These are phyloP conservation scores for Hanseniaspora lindneri DNA, from an alignment of 805 yeast species.

Conservation along the genomic window DNA sequence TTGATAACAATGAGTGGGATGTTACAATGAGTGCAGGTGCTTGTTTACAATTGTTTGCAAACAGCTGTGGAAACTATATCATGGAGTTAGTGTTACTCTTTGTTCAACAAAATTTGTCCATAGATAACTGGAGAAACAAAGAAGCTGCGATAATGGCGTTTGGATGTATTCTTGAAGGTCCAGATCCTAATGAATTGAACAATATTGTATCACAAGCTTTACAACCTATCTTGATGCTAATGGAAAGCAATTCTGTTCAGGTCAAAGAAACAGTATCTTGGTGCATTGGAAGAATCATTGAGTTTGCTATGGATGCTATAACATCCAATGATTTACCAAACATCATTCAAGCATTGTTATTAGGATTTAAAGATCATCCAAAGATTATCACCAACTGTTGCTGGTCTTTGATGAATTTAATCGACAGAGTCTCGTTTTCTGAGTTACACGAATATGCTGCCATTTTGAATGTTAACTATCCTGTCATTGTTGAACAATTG, in stretches of 20 bases:
- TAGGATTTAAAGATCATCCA: constrained; percentile 84
- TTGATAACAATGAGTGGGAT: constrained; percentile 94
- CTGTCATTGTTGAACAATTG: constrained; percentile 16
- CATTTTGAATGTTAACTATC: constrained; percentile 23
- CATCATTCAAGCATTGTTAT: constrained; percentile 58
- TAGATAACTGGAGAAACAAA: constrained; percentile 63
- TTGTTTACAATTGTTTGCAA: constrained; percentile 87
- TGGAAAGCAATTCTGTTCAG: constrained; percentile 63
- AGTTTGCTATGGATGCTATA: constrained; percentile 65
- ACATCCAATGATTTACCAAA: constrained; percentile 52
- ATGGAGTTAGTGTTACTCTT: constrained; percentile 75
- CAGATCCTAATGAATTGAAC: constrained; percentile 59
- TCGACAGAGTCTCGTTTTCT: constrained; percentile 48
- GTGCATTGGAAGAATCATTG: constrained; percentile 96
- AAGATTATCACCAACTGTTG: constrained; percentile 94
- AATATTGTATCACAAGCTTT: constrained; percentile 69
- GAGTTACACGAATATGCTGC: constrained; percentile 39
- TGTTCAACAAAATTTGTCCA: constrained; percentile 61
- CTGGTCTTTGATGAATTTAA: constrained; percentile 87
- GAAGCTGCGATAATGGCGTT: constrained; percentile 99
- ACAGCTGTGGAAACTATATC: constrained; percentile 73
- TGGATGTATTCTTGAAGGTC: constrained; percentile 93
- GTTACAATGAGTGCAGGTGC: constrained; percentile 99
- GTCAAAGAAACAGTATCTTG: constrained; percentile 96
- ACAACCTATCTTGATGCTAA: constrained; percentile 60